phyloP scores from a whole-genome alignment of 2,329 filamentous ascomycete species.

The Alternaria infectoria region DNA sequence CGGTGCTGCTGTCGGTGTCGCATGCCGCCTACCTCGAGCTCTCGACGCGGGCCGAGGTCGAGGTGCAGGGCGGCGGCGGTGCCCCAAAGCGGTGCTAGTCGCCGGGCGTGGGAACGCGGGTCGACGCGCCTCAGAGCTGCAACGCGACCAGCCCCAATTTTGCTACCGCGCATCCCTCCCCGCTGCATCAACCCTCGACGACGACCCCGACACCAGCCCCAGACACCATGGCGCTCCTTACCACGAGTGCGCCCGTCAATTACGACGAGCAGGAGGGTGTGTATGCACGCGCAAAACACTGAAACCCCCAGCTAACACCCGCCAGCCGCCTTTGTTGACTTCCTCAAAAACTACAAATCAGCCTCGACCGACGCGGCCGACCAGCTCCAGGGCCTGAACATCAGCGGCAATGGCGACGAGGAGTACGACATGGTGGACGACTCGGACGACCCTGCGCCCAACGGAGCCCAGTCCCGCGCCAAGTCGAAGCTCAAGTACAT shows the following conservation, averaged over 20 bases:
- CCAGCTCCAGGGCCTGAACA: slow-evolving; percentile 81
- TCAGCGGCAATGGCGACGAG: slow-evolving; percentile 87
- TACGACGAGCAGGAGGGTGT: slow-evolving; percentile 85
- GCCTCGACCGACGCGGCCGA: slow-evolving; percentile 73
- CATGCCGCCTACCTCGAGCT: slow-evolving; percentile 9
- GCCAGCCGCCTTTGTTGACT: slow-evolving; percentile 81
- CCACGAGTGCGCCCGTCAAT: slow-evolving; percentile 78
- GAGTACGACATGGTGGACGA: slow-evolving; percentile 95
- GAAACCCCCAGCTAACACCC: slow-evolving; percentile 43
- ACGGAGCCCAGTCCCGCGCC: slow-evolving; percentile 49
- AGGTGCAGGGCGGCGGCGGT: slow-evolving; percentile 23
- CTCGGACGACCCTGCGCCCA: slow-evolving; percentile 65
- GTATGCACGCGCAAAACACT: slow-evolving; percentile 41
- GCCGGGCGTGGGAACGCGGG: slow-evolving; percentile 28
- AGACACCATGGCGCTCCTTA: slow-evolving; percentile 80
- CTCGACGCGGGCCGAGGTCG: slow-evolving; percentile 37
- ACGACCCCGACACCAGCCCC: slow-evolving; percentile 7
- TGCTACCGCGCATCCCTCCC: slow-evolving; percentile 30
- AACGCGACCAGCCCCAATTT: slow-evolving; percentile 36
- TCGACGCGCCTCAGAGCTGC: slow-evolving; percentile 32
- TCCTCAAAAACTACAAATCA: slow-evolving; percentile 89
- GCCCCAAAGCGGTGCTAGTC: slow-evolving; percentile 32
- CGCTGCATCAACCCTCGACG: slow-evolving; percentile 14
- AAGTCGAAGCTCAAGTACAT: slow-evolving; percentile 83
- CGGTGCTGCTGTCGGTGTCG: not conserved